These are phyloP conservation scores for Torulaspora gathmanii DNA, from an alignment of 805 yeast genomes.

Conservation along the genomic window DNA sequence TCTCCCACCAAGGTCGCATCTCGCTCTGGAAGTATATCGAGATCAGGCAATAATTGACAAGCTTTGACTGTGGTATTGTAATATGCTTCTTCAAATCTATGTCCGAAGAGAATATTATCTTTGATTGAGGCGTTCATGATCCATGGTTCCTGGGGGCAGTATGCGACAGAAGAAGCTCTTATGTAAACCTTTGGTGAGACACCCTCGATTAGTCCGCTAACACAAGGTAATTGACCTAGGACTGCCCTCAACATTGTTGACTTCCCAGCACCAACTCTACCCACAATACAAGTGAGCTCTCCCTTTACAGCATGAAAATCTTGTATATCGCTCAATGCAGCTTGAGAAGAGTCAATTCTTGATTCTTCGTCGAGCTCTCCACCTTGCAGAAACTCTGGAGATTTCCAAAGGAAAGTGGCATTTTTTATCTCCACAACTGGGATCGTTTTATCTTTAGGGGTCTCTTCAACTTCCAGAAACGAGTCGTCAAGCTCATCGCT, in stretches of 20 bases:
- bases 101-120: conserved; percentile 51
- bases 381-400: conserved; percentile 20
- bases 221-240: conserved; percentile 49
- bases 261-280: conserved; percentile 66
- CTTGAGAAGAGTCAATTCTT: conserved; percentile 40
- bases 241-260: conserved; percentile 52
- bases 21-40: conserved; percentile 47
- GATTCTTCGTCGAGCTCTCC: conserved; percentile 38
- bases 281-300: conserved; percentile 55
- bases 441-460: conserved; percentile 18
- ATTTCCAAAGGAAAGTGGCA: conserved; percentile 52
- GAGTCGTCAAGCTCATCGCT: conserved; percentile 44
- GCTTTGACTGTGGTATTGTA: conserved; percentile 44
- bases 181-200: conserved; percentile 26
- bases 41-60: conserved; percentile 47
- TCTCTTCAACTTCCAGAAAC: conserved; percentile 27
- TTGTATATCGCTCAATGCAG: conserved; percentile 46
- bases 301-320: conserved; percentile 50
- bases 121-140: conserved; percentile 47
- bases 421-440: conserved; percentile 43
- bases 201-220: conserved; percentile 25
- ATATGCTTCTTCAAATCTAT: conserved; percentile 39
- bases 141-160: conserved; percentile 59
- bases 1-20: conserved; percentile 55
- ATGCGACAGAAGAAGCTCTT: conserved; percentile 43